Evolutionary conservation across 192 early-diverging fungal species (phyloP).

Genomic region (Coemansia sp.): DNA sequence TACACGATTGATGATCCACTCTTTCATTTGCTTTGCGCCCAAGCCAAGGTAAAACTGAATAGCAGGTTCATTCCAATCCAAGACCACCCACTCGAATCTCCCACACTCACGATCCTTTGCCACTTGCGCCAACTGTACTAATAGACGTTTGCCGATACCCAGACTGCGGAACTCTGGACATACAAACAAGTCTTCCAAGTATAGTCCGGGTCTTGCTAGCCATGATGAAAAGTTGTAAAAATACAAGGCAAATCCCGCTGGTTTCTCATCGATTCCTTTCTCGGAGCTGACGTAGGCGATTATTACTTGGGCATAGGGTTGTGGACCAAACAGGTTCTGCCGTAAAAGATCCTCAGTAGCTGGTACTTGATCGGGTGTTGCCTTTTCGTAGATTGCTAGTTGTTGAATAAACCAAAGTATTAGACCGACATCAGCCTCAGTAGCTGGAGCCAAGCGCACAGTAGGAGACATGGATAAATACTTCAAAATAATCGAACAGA

Average conservation of each 20-base stretch:
- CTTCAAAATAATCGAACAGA: neutral
- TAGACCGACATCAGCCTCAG: slow-evolving; percentile 57
- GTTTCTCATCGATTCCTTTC: slow-evolving; percentile 29
- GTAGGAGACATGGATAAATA: neutral
- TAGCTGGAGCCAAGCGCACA: slow-evolving; percentile 51
- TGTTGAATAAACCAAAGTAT: slow-evolving; percentile 71
- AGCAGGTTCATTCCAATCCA: slow-evolving; percentile 84
- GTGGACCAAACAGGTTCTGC: slow-evolving; percentile 64
- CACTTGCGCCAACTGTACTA: slow-evolving; percentile 66
- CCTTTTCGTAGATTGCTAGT: slow-evolving; percentile 78
- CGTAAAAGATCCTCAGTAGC: slow-evolving; percentile 67
- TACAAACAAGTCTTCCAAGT: slow-evolving; percentile 86
- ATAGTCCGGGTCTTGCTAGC: slow-evolving; percentile 70
- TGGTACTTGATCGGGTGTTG: slow-evolving; percentile 59
- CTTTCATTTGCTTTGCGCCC: slow-evolving; percentile 66
- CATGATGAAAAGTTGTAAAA: slow-evolving; percentile 85
- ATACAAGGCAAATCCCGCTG: slow-evolving; percentile 79
- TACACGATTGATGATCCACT: slow-evolving; percentile 78
- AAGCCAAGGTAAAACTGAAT: slow-evolving; percentile 74
- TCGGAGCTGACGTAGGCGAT: slow-evolving; percentile 56
- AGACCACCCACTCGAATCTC: slow-evolving; percentile 79
- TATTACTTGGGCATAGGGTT: slow-evolving; percentile 67
- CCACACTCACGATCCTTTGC: slow-evolving; percentile 68
- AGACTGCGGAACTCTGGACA: slow-evolving; percentile 58
- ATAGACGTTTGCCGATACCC: slow-evolving; percentile 68